These are phyloP conservation scores for Botrytis byssoidea DNA, from an alignment of 2,329 filamentous ascomycete species.

Conservation along the genomic window DNA sequence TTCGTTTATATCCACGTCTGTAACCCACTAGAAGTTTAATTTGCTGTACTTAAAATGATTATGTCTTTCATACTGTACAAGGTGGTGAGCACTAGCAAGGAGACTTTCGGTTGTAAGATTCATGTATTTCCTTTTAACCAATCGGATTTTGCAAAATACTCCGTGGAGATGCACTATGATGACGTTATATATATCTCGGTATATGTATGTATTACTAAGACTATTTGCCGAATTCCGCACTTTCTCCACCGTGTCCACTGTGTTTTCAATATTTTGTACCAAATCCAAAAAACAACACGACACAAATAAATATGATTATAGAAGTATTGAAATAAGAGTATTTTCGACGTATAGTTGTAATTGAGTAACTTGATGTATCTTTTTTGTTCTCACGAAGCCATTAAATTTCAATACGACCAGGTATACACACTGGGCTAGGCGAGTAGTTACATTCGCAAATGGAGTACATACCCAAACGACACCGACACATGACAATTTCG, in stretches of 20 bases:
- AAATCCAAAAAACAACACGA: background rate
- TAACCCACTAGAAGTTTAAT: background rate
- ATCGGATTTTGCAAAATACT: background rate
- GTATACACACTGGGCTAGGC: too few relatives aligned
- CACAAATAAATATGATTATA: too few relatives aligned
- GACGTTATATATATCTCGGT: too few relatives aligned
- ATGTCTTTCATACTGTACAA: background rate
- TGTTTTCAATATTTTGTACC: background rate
- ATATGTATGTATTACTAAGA: too few relatives aligned
- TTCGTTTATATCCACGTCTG: background rate
- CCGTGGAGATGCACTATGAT: background rate
- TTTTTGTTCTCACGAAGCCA: too few relatives aligned
- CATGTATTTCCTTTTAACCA: background rate
- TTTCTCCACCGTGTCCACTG: too few relatives aligned
- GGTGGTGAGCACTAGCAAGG: background rate
- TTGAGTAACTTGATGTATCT: too few relatives aligned
- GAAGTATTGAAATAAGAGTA: too few relatives aligned
- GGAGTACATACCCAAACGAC: background rate
- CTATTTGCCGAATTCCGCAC: too few relatives aligned
- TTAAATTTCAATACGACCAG: too few relatives aligned
- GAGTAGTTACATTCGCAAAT: background rate
- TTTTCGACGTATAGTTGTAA: too few relatives aligned
- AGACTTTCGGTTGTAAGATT: background rate
- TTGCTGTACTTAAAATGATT: background rate
- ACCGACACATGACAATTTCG: background rate